Conservation (phyloP, 2,329 filamentous ascomycete species). For the Pestalotiopsis sp. region DNA sequence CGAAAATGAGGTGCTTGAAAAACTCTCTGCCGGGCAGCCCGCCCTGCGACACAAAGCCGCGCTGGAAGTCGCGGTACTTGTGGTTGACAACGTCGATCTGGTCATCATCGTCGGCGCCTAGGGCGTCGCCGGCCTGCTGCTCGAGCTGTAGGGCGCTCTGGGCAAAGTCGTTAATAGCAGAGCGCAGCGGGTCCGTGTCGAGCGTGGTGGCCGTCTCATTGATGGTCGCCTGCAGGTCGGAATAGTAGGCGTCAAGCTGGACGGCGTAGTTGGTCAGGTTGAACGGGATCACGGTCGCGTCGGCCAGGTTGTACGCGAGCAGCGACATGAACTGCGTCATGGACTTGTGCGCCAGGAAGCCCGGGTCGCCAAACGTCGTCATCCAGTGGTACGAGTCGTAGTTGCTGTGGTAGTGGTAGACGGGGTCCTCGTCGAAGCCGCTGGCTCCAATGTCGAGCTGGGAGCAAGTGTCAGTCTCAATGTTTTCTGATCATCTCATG, state of each 20-base stretch:
- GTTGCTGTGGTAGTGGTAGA: conserved; percentile 81
- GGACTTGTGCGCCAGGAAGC: conserved; percentile 60
- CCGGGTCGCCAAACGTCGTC: conserved; percentile 71
- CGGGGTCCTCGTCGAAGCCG: conserved; percentile 43
- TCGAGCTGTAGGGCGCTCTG: conserved; percentile 31
- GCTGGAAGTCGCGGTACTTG: conserved; percentile 49
- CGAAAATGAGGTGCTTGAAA: conserved; percentile 46
- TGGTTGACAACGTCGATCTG: conserved; percentile 41
- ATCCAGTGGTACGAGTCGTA: conserved; percentile 88
- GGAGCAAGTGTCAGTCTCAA: conserved; percentile 17
- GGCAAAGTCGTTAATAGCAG: conserved; percentile 39
- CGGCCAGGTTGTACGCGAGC: conserved; percentile 38
- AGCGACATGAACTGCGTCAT: conserved; percentile 49
- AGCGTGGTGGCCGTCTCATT: conserved; percentile 32
- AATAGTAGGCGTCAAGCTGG: conserved; percentile 38
- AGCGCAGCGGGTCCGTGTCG: conserved; percentile 36
- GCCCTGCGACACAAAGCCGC: conserved; percentile 47
- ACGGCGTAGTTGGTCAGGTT: conserved; percentile 41
- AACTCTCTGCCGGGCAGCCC: conserved; percentile 46
- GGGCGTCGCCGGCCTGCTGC: conserved; percentile 30
- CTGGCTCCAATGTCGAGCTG: conserved; percentile 59
- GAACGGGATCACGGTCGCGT: conserved; percentile 38
- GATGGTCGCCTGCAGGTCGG: conserved; percentile 35
- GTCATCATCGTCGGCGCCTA: conserved; percentile 25
- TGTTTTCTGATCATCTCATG: conserved; percentile 32